Conservation (phyloP, 1,284 basidiomycete genomes). For the Sanghuangporus weigelae region DNA sequence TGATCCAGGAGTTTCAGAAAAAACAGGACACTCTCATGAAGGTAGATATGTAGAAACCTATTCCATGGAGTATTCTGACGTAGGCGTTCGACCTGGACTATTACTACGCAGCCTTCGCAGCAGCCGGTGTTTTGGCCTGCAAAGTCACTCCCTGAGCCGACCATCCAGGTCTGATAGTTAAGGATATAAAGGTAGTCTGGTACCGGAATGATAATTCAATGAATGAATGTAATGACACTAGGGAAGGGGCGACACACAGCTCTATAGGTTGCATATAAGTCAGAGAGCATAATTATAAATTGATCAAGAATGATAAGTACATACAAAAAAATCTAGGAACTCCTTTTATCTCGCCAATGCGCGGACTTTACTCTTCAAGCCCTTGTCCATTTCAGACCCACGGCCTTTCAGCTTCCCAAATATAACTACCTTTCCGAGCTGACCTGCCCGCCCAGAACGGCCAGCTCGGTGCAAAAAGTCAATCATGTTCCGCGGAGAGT, state of each 20-base stretch:
- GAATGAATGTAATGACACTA: too few species aligned
- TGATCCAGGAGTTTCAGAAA: not conserved
- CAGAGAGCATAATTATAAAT: too few species aligned
- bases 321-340: too few species aligned
- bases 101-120: not conserved
- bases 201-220: too few species aligned
- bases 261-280: too few species aligned
- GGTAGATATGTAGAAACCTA: not conserved
- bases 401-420: conserved; percentile 59
- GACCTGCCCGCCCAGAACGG: conserved; percentile 68
- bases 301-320: too few species aligned
- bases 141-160: conserved; percentile 1
- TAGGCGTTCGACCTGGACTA: too few species aligned
- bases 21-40: not conserved
- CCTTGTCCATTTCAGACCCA: conserved; percentile 41
- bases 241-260: too few species aligned
- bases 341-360: conserved; percentile 27
- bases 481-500: conserved; percentile 80
- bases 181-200: not conserved
- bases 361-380: conserved; percentile 45
- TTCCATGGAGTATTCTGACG: not conserved
- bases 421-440: conserved; percentile 59
- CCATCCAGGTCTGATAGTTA: not conserved
- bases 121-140: not conserved
- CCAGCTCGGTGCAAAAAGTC: conserved; percentile 90